phyloP scores from a whole-genome alignment of 1,284 basidiomycete genomes.

The Melampsora larici-populina region DNA sequence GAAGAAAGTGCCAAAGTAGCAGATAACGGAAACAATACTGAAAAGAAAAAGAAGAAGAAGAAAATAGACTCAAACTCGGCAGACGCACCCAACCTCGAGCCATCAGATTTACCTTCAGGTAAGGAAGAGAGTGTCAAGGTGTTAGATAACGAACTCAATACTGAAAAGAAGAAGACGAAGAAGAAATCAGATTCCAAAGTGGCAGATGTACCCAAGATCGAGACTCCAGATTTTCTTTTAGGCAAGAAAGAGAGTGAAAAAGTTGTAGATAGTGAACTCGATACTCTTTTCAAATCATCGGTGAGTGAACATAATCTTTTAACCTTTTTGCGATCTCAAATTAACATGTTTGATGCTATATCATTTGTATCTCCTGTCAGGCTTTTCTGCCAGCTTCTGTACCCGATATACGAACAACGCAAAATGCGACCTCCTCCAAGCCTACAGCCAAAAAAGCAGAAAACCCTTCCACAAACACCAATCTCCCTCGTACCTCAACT shows the following conservation, averaged over 20 bases:
- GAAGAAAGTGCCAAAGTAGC: background rate
- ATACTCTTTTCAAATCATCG: conserved; percentile 4
- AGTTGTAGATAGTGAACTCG: conserved; percentile 1
- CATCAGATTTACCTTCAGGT: no score
- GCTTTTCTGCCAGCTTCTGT: conserved; percentile 1
- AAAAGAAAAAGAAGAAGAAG: no score
- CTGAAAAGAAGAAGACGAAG: background rate
- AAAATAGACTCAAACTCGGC: no score
- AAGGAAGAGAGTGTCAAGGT: no score
- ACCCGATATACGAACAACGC: background rate
- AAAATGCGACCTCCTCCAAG: no score
- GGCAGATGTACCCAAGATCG: background rate
- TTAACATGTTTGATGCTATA: background rate
- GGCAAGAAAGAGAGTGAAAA: background rate
- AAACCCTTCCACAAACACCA: no score
- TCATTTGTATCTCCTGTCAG: background rate
- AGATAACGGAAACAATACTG: background rate
- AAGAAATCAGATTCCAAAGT: background rate
- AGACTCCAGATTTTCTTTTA: background rate
- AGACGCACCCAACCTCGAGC: no score
- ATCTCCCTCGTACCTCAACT: no score
- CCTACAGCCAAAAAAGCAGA: no score
- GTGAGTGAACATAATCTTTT: background rate
- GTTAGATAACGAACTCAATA: no score
- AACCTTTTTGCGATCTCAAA: background rate